phyloP scores from a whole-genome alignment of 2,329 filamentous ascomycete species.

The Aspergillus costaricaensis region DNA sequence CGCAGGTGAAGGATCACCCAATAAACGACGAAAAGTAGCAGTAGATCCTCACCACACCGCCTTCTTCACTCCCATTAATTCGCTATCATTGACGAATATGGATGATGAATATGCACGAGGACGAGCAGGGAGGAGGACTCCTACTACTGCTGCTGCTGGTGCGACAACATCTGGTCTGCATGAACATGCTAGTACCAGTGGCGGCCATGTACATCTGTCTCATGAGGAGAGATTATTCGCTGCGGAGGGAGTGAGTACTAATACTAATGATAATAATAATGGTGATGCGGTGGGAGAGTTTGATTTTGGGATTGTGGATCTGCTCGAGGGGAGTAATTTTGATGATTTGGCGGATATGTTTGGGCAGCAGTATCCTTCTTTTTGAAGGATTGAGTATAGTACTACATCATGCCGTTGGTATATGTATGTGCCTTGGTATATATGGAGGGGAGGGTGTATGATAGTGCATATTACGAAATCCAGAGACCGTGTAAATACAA shows the following conservation, averaged over 20 bases:
- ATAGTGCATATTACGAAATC: background rate
- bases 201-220: no score
- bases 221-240: no score
- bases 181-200: no score
- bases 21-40: background rate
- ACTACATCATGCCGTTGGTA: no score
- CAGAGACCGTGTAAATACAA: background rate
- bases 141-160: no score
- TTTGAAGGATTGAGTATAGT: no score
- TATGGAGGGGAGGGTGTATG: background rate
- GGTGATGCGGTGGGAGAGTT: constrained; percentile 18
- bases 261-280: background rate
- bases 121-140: no score
- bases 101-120: no score
- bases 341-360: constrained; percentile 36
- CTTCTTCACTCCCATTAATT: background rate
- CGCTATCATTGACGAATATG: background rate
- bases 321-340: constrained; percentile 36
- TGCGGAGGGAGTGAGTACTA: background rate
- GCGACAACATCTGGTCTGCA: no score
- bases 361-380: constrained; percentile 35
- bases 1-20: background rate
- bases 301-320: constrained; percentile 36
- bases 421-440: no score
- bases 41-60: background rate